These are phyloP conservation scores for Chlamydomonas reinhardtii DNA, from an alignment of 163 green algal genomes.

Conservation along the genomic window DNA sequence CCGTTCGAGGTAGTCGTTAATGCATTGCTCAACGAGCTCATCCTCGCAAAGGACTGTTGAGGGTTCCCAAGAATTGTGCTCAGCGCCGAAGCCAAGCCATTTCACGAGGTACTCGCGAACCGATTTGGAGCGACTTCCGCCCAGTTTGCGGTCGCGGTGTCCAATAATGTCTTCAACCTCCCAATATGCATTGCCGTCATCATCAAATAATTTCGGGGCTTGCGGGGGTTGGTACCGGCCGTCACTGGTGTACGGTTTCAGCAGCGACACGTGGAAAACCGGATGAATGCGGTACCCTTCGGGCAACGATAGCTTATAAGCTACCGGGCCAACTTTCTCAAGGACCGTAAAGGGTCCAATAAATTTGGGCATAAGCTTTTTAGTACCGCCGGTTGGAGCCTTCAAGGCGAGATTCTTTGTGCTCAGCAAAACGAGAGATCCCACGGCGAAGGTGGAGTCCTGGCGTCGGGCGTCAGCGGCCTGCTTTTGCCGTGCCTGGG, in stretches of 20 bases:
- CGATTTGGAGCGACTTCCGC: not conserved
- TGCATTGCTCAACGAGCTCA: not conserved
- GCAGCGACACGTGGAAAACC: no score
- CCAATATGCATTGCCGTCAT: no score
- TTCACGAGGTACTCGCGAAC: not conserved
- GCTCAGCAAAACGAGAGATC: not conserved
- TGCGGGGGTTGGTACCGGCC: no score
- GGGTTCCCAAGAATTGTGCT: slow-evolving; percentile 11
- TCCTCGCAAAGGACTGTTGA: not conserved
- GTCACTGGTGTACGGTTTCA: no score
- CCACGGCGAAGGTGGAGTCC: not conserved
- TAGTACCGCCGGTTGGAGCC: not conserved
- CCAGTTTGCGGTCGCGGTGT: no score
- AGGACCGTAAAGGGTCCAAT: no score
- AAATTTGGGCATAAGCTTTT: no score
- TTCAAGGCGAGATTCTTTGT: not conserved
- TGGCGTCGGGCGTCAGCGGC: not conserved
- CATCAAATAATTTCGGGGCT: no score
- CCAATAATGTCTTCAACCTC: no score
- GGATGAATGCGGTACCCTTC: no score
- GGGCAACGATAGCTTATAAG: no score
- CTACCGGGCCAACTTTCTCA: no score
- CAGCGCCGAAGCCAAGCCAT: slow-evolving; percentile 22
- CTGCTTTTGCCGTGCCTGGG: not conserved
- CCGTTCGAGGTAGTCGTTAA: slow-evolving; percentile 9